Evolutionary conservation across 352 stramenopile species (phyloP).

Genomic region (Pythium volutum): DNA sequence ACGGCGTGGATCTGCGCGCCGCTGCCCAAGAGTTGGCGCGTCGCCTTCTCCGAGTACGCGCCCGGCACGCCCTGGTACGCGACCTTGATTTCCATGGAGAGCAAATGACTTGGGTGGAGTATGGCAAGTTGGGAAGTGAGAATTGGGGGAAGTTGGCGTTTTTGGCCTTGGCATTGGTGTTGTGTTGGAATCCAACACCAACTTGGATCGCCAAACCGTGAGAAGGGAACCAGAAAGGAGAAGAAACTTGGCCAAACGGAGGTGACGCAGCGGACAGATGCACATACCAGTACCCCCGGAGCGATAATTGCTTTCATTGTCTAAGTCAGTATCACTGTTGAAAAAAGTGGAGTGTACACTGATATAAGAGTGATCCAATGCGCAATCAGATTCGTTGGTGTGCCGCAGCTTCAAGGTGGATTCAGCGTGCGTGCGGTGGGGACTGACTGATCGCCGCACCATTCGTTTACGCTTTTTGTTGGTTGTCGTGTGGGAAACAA

Average conservation of each 20-base stretch:
- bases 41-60: slow-evolving; percentile 97
- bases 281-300: no score
- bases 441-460: background rate
- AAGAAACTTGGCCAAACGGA: no score
- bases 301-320: no score
- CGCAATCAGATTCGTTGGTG: slow-evolving; percentile 13
- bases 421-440: background rate
- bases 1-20: slow-evolving; percentile 63
- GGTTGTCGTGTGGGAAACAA: background rate
- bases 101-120: background rate
- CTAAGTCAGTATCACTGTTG: background rate
- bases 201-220: background rate
- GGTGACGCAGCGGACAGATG: background rate
- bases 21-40: slow-evolving; percentile 87
- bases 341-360: background rate
- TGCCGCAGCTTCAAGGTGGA: slow-evolving; percentile 19
- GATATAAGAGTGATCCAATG: slow-evolving; percentile 1
- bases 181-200: no score
- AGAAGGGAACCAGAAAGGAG: background rate
- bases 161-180: no score
- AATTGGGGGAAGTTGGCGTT: background rate
- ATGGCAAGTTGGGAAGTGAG: slow-evolving; percentile 12
- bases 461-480: slow-evolving; percentile 6
- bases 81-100: slow-evolving; percentile 71
- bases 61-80: slow-evolving; percentile 96